Evolutionary conservation across 1,284 basidiomycete genomes (phyloP).

Genomic region (Serendipita sp.): DNA sequence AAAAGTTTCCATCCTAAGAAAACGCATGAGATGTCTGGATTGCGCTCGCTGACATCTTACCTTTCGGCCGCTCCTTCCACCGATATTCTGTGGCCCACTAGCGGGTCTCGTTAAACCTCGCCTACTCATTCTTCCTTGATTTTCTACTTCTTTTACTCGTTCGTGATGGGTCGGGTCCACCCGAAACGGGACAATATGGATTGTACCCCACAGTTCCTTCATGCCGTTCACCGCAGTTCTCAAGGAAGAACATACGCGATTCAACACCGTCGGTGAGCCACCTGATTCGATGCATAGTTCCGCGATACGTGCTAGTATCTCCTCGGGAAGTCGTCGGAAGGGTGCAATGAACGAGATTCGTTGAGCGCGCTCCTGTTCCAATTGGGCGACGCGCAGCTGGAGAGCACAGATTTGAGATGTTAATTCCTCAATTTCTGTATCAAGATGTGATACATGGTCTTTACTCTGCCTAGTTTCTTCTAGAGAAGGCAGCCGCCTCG

Average conservation of each 20-base stretch:
- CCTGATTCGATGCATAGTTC: neutral
- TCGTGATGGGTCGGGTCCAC: neutral
- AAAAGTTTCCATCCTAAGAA: constrained; percentile 1
- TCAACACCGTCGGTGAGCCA: neutral
- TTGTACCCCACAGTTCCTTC: neutral
- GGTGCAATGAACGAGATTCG: neutral
- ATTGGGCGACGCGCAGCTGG: neutral
- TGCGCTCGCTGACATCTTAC: neutral
- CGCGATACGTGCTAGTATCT: neutral
- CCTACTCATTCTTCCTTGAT: neutral
- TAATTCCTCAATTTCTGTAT: neutral
- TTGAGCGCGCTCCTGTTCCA: neutral
- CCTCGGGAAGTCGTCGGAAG: neutral
- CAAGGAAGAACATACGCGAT: neutral
- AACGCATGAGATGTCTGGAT: neutral
- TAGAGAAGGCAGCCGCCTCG: neutral
- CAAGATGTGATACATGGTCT: neutral
- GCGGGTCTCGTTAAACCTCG: neutral
- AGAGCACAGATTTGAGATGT: neutral
- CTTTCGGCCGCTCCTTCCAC: neutral
- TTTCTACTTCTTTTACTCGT: neutral
- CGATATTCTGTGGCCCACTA: neutral
- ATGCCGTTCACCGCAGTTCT: neutral
- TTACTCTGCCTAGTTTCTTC: neutral
- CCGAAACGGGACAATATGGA: neutral